These are phyloP conservation scores for Imleria badia DNA, from an alignment of 768 basidiomycete species.

Conservation along the genomic window DNA sequence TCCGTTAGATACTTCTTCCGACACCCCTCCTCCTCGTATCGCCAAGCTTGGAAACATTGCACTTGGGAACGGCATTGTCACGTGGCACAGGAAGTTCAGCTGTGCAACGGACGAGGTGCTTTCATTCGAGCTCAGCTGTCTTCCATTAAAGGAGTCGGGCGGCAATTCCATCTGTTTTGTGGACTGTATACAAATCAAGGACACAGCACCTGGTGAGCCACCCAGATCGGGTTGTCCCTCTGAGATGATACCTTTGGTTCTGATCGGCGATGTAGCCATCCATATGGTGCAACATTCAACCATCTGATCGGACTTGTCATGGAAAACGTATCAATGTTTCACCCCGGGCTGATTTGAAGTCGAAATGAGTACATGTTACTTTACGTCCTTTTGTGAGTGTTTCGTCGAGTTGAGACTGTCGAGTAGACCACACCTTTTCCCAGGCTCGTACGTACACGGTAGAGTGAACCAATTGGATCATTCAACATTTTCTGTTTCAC, in stretches of 20 bases:
- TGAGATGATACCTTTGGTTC: neutral
- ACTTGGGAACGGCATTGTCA: neutral
- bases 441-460: too few relatives aligned
- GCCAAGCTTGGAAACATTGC: constrained; percentile 3
- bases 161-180: constrained; percentile 6
- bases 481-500: too few relatives aligned
- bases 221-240: too few relatives aligned
- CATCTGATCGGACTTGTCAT: neutral
- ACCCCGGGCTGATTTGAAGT: too few relatives aligned
- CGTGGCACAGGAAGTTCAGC: constrained; percentile 12
- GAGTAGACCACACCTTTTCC: too few relatives aligned
- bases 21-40: constrained; percentile 4
- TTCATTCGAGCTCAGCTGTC: constrained; percentile 13
- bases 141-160: constrained; percentile 3
- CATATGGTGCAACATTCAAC: constrained; percentile 13
- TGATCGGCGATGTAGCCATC: constrained; percentile 4
- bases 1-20: constrained; percentile 11
- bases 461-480: too few relatives aligned
- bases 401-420: too few relatives aligned
- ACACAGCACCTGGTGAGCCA: constrained; percentile 6
- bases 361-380: too few relatives aligned
- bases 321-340: too few relatives aligned
- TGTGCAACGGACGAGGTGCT: constrained; percentile 11
- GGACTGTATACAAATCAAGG: constrained; percentile 17
- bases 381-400: too few relatives aligned